Evolutionary conservation across 805 yeast genomes (phyloP), one percentile per base, ranked within the genome.

Genomic region (Lipomyces sp.): DNA sequence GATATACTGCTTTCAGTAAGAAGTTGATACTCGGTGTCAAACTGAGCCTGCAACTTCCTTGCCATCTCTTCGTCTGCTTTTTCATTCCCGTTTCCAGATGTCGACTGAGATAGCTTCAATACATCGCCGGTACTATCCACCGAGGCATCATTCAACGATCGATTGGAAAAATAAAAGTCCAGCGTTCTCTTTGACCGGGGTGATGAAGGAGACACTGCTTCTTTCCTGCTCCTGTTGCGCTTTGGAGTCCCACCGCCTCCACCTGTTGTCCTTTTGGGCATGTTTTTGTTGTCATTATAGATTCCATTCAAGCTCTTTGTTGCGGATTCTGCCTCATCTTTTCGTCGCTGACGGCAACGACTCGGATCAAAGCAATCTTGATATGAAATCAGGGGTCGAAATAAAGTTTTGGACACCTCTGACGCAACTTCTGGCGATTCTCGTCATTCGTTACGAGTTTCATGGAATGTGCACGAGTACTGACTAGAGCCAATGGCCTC

Each of bases 21-120:
- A 18, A 15, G 24, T 11, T 13, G 45, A 32, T 24, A 24, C 39
- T 24, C 29, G 7, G 59, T 57, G 60, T 71, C 73, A 50, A 63
- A 71, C 51, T 62, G 57, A 15, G 63, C 66, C 60, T 71, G 73
- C 2, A 71, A 57, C 30, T 42, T 53, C 42, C 72, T 50, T 6
- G 73, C 73, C 13, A 61, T 15, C 34, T 32, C 63, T 54, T 71
- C 73, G 53, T 71, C 73, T 4, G 39, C 34, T 15, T 51, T 24
- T n/a, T 6, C 15, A 15, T n/a, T 29, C 34, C 33, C 60, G 34
- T 15, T 5, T 10, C 30, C 39, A 33, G 57, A 42, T 30, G 51
- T 15, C 18, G 4, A 18, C 42, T 5, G 24, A 13, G 10, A 35
- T 45, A 34, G 8, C 18, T 4, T 15, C 48, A 8, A 8, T 42